A percentile compares a stretch with the other conserved stretches of the same genome.
Evolutionary conservation across 2,329 filamentous ascomycete species (phyloP).

Genomic region (Pseudonectria buxi): DNA sequence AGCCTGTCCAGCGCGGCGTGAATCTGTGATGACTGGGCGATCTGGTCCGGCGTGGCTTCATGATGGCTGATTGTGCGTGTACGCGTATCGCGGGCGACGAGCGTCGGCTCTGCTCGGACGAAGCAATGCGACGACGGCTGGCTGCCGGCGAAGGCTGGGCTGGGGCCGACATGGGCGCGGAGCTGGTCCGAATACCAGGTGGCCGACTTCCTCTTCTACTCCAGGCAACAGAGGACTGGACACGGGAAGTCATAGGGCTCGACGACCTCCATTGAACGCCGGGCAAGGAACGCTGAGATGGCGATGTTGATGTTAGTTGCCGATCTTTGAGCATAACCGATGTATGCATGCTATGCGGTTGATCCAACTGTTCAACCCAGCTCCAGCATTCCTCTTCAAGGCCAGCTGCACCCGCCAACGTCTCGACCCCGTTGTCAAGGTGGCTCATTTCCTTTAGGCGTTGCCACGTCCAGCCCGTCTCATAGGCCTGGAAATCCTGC

Average conservation of each 20-base stretch:
- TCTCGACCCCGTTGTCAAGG: constrained; percentile 35
- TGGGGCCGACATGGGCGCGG: constrained; percentile 40
- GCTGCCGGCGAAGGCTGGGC: constrained; percentile 33
- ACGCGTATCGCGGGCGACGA: constrained; percentile 25
- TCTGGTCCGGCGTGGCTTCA: constrained; percentile 47
- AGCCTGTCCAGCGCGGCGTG: constrained; percentile 51
- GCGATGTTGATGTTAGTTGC: constrained; percentile 35
- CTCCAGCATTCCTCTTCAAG: constrained; percentile 58
- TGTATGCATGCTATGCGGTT: constrained; percentile 39
- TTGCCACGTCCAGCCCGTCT: constrained; percentile 64
- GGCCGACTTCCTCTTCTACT: constrained; percentile 39
- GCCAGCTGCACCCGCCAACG: constrained; percentile 51
- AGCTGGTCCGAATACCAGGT: constrained; percentile 44
- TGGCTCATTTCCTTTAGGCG: constrained; percentile 56
- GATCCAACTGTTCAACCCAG: constrained; percentile 59
- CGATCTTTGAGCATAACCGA: constrained; percentile 37
- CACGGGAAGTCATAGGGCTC: constrained; percentile 29
- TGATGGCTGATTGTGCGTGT: constrained; percentile 25
- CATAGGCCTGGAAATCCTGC: constrained; percentile 51
- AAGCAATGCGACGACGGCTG: constrained; percentile 39
- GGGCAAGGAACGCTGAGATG: constrained; percentile 29
- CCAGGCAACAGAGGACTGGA: constrained; percentile 33
- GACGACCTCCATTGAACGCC: constrained; percentile 21
- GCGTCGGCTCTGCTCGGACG: constrained; percentile 31
- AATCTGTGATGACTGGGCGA: constrained; percentile 50